Evolutionary conservation across 1,284 basidiomycete genomes (phyloP).

Genomic region (Cutaneotrichosporon cavernicola): DNA sequence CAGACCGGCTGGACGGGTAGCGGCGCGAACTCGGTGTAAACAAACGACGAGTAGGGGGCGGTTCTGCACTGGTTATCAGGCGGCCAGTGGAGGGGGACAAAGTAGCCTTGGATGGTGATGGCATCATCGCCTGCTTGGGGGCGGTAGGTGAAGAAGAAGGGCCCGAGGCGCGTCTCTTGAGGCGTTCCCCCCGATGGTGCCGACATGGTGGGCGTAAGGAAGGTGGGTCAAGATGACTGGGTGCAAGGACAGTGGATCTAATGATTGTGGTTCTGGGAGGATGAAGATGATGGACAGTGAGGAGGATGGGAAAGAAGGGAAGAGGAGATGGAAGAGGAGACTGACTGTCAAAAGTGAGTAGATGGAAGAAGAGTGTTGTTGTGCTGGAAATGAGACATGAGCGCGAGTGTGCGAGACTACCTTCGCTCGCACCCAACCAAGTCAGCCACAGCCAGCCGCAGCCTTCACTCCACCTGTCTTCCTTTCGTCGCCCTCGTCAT

Average conservation of each 20-base stretch:
- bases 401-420: too few species aligned
- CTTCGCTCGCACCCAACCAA: slow-evolving; percentile 2
- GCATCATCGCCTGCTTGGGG: background rate
- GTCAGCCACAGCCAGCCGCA: background rate
- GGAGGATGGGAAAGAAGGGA: background rate
- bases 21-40: slow-evolving; percentile 7
- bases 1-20: slow-evolving; percentile 8
- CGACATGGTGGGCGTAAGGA: background rate
- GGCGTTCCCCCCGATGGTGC: background rate
- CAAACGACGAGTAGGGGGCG: slow-evolving; percentile 5
- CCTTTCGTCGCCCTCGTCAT: background rate
- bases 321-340: slow-evolving; percentile 2
- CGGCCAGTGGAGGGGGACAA: slow-evolving; percentile 16
- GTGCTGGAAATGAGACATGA: too few species aligned
- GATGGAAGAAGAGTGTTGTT: background rate
- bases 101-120: slow-evolving; percentile 14
- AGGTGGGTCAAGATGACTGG: background rate
- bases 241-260: background rate
- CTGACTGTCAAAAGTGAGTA: too few species aligned
- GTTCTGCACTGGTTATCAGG: background rate
- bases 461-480: background rate
- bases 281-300: background rate
- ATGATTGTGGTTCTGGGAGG: background rate
- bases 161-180: slow-evolving; percentile 12
- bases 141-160: slow-evolving; percentile 20